phyloP scores from a whole-genome alignment of 2,329 filamentous ascomycete species.

The Nemania abortiva region DNA sequence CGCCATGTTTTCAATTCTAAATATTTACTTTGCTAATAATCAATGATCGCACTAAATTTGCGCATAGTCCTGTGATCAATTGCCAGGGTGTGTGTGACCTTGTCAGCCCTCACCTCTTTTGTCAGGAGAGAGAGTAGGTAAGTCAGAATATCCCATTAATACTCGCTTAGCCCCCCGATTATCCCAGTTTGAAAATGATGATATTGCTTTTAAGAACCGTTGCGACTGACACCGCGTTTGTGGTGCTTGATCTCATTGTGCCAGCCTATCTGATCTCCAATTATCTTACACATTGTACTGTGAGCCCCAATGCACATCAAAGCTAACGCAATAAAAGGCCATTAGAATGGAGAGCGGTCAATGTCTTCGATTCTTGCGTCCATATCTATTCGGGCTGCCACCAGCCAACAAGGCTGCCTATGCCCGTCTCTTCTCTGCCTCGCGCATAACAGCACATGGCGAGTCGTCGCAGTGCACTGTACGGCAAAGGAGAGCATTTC shows the following conservation, averaged over 20 bases:
- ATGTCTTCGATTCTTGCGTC: constrained; percentile 66
- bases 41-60: not conserved
- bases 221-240: constrained; percentile 65
- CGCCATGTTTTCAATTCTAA: not conserved
- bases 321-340: constrained; percentile 43
- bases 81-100: not conserved
- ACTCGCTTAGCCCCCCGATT: not conserved
- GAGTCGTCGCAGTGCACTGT: constrained; percentile 28
- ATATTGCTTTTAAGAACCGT: constrained; percentile 67
- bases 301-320: constrained; percentile 4
- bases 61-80: constrained; percentile 1
- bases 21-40: not conserved
- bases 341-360: constrained; percentile 58
- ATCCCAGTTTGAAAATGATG: constrained; percentile 56
- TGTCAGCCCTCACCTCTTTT: not conserved
- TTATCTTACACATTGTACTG: constrained; percentile 9
- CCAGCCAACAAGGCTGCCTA: constrained; percentile 56
- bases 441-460: constrained; percentile 36
- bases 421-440: constrained; percentile 64
- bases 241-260: constrained; percentile 66
- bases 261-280: constrained; percentile 59
- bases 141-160: constrained; percentile 15
- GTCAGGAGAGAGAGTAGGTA: not conserved
- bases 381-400: constrained; percentile 62
- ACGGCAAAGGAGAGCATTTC: constrained; percentile 39